These are phyloP conservation scores for Mycosphaerelloides madeirae DNA, from an alignment of 2,329 filamentous ascomycete genomes.

Conservation along the genomic window DNA sequence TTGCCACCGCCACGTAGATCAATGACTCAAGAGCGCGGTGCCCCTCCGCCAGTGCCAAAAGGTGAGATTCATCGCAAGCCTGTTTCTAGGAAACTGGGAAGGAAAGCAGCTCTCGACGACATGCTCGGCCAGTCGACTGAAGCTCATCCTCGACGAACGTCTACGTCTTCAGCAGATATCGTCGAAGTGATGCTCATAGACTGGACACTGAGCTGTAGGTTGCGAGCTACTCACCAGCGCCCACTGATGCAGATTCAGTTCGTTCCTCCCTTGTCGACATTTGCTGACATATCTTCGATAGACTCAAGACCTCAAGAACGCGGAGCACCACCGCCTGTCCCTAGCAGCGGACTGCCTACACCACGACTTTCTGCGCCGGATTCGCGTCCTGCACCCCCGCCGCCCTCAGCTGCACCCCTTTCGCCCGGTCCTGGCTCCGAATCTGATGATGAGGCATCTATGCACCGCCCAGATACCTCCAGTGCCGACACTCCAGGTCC, in stretches of 20 bases:
- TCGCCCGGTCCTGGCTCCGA: conserved; percentile 75
- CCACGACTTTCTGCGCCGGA: conserved; percentile 17
- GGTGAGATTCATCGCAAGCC: conserved; percentile 40
- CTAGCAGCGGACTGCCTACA: conserved; percentile 11
- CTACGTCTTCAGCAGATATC: conserved; percentile 11
- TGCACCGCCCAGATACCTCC: conserved; percentile 35
- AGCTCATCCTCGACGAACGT: conserved; percentile 6
- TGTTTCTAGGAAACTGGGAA: conserved; percentile 7
- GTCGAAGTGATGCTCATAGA: conserved; percentile 5
- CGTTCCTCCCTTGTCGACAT: not conserved
- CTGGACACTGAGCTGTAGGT: conserved; percentile 6
- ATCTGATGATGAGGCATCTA: conserved; percentile 81
- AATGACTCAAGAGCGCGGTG: conserved; percentile 34
- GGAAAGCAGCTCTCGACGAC: conserved; percentile 6
- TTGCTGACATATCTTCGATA: conserved; percentile 9
- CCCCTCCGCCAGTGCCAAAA: conserved; percentile 44
- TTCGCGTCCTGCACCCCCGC: conserved; percentile 32
- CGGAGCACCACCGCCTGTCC: conserved; percentile 17
- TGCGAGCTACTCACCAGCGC: conserved; percentile 11
- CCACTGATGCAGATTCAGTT: conserved; percentile 3
- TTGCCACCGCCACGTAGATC: conserved; percentile 40
- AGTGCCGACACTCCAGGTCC: conserved; percentile 22
- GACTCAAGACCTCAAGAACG: conserved; percentile 19
- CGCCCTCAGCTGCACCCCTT: conserved; percentile 34
- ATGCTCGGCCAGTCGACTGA: conserved; percentile 3